Evolutionary conservation across 345 rosid species (phyloP), one percentile per base, ranked within the genome.

Genomic region (Populus alba): DNA sequence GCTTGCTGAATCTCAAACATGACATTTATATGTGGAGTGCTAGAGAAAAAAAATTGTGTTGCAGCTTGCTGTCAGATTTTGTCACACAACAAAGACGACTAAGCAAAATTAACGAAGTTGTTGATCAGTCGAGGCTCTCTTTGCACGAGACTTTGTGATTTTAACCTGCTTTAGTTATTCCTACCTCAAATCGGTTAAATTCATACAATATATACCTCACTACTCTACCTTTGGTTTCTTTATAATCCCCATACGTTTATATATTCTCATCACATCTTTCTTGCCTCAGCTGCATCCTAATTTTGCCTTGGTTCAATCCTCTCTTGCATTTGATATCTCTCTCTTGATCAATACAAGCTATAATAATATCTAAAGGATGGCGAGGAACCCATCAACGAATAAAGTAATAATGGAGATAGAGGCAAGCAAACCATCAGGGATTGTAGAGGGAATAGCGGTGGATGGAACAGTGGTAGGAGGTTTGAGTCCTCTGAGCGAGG

Each of bases 401-500:
- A 43, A 74, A 15, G 84, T 33, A 9, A 78, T 80, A 83, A 90
- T 83, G 94, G 96, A 92, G 89, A 91, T 94, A 81, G 98, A 91
- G 83, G 77, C 86, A 61, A 87, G 84, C 74, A 88, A 88, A 80
- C 90, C 90, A 27, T 49, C 81, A 47, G 89, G 77, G 45, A 73
- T 69, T 45, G 89, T 89, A 38, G 72, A 69, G 35, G 35, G 35
- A 33, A 33, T 4, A 33, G 35, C 35, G 35, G 35, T 33, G 35
- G 35, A 33, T 45, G 90, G 90, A 37, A 82, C 81, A 70, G 89
- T 79, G 8, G 86, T 83, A 16, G 88, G 61, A 0, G 97, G 92
- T 2, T 74, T 94, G 81, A 94, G 98, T 78, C 97, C 98, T 51
- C 83, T 94, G 13, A 92, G 98, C 78, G 91, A 86, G 85, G 79